A percentile compares a stretch with the other conserved stretches of the same genome.
Evolutionary conservation across 345 rosid genomes (phyloP).

Genomic region (Alliaria petiolata): DNA sequence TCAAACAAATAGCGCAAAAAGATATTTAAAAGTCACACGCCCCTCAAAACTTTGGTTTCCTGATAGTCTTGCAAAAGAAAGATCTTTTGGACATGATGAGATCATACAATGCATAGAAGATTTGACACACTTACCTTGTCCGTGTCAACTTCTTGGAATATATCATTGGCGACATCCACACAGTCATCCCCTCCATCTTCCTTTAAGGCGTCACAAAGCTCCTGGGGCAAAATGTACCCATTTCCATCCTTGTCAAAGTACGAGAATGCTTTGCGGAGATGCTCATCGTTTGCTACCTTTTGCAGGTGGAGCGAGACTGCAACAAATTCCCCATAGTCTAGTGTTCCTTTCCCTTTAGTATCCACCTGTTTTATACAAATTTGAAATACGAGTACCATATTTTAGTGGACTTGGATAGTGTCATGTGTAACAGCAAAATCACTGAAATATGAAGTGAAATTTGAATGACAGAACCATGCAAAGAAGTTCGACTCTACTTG

Average conservation of each 20-base stretch:
- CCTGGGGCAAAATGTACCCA: conserved; percentile 84
- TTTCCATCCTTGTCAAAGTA: conserved; percentile 94
- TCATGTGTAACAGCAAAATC: background rate
- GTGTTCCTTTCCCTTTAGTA: conserved; percentile 81
- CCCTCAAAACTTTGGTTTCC: background rate
- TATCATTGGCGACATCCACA: conserved; percentile 88
- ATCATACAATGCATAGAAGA: background rate
- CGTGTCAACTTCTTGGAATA: conserved; percentile 98
- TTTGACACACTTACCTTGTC: conserved; percentile 64
- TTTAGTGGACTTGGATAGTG: background rate
- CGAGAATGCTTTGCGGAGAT: conserved; percentile 93
- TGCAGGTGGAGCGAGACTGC: conserved; percentile 91
- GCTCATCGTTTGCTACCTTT: conserved; percentile 95
- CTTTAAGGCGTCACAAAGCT: conserved; percentile 86
- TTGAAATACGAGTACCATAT: conserved; percentile 5
- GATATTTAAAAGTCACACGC: conserved; percentile 4
- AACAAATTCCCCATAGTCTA: conserved; percentile 90
- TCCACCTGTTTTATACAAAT: conserved; percentile 64
- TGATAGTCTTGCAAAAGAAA: conserved; percentile 12
- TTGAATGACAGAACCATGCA: conserved; percentile 6
- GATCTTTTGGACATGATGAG: background rate
- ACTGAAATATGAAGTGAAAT: background rate
- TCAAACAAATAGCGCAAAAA: background rate
- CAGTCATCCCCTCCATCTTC: conserved; percentile 97
- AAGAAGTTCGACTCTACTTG: background rate